Evolutionary conservation across 179 eudicot species (phyloP).

Genomic region (Patellifolia procumbens): DNA sequence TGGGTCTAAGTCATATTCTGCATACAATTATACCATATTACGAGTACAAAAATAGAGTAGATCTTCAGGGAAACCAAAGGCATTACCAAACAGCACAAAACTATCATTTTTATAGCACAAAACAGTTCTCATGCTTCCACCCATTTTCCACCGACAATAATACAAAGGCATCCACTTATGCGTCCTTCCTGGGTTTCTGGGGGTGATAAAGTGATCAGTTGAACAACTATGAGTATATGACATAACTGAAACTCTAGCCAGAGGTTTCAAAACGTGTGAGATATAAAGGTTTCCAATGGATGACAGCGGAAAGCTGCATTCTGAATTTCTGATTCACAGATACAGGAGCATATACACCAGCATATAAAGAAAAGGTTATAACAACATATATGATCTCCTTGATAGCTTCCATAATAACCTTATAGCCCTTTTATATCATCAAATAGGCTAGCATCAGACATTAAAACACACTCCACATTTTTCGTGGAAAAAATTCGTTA

Average conservation of each 20-base stretch:
- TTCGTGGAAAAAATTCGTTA: neutral
- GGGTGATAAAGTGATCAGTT: neutral
- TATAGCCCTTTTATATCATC: too few species aligned
- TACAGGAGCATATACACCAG: neutral
- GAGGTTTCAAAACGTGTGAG: too few species aligned
- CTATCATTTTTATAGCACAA: neutral
- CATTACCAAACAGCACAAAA: neutral
- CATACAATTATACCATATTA: neutral
- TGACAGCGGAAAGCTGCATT: neutral
- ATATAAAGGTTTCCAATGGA: neutral
- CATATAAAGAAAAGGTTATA: neutral
- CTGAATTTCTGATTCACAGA: constrained; percentile 16
- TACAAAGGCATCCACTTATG: neutral
- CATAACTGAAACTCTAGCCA: neutral
- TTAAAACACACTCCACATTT: neutral
- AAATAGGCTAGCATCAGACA: too few species aligned
- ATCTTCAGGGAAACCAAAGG: neutral
- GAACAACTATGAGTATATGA: too few species aligned
- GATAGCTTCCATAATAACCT: too few species aligned
- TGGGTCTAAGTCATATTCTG: neutral
- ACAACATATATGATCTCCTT: too few species aligned
- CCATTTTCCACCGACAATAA: neutral
- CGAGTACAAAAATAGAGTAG: neutral
- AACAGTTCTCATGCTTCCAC: neutral
- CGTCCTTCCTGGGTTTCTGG: neutral